Conservation (phyloP, 2,329 filamentous ascomycete species). For the Fusarium sp. region DNA sequence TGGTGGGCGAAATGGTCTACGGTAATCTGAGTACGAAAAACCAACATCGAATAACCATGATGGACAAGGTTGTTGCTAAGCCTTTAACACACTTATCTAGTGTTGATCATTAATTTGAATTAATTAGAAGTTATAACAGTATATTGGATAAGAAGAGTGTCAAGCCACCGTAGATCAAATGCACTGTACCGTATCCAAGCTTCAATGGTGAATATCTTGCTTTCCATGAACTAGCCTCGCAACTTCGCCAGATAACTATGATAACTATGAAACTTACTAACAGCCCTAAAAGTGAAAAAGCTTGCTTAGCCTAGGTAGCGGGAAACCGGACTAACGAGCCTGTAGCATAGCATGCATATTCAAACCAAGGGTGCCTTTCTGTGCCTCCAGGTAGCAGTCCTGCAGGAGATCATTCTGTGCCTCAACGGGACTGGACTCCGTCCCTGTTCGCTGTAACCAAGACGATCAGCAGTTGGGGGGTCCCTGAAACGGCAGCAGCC, state of each 20-base stretch:
- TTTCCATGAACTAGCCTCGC: too few species aligned
- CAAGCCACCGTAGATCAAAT: background rate
- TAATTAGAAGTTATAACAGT: background rate
- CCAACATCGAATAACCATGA: background rate
- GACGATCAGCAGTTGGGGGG: conserved; percentile 37
- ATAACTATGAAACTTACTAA: background rate
- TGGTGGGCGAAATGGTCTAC: conserved; percentile 10
- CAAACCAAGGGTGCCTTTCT: conserved; percentile 27
- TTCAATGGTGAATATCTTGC: background rate
- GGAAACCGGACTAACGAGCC: conserved; percentile 20
- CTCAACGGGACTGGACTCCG: conserved; percentile 13
- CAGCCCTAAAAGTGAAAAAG: background rate
- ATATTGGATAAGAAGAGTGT: background rate
- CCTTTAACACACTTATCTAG: background rate
- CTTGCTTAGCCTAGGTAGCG: conserved; percentile 15
- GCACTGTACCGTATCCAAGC: background rate
- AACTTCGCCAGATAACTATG: background rate
- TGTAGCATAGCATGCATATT: conserved; percentile 20
- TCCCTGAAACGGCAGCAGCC: conserved; percentile 42
- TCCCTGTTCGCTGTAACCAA: conserved; percentile 23
- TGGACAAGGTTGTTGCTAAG: background rate
- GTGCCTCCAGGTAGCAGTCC: conserved; percentile 15
- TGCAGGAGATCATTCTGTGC: conserved; percentile 43
- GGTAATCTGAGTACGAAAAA: conserved; percentile 6
- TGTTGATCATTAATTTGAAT: background rate